phyloP scores from a whole-genome alignment of 2,329 filamentous ascomycete genomes.

The Seiridium unicorne region DNA sequence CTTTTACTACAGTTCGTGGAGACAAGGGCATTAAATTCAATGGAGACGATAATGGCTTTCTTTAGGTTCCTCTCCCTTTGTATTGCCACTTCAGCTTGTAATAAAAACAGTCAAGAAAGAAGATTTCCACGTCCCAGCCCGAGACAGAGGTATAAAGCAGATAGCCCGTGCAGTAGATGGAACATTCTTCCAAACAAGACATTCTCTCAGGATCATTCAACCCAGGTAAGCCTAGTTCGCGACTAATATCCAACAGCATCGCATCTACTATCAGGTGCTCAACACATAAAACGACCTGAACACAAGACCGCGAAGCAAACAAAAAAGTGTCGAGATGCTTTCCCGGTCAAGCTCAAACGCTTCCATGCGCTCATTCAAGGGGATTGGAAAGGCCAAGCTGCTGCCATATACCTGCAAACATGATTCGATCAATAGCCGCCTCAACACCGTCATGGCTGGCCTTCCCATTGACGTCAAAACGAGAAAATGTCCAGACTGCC shows the following conservation, averaged over 20 bases:
- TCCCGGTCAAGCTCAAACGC: not conserved
- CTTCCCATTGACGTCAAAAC: slow-evolving; percentile 3
- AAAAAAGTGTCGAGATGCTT: not conserved
- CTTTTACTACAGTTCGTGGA: too few species aligned
- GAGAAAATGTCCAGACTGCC: slow-evolving; percentile 9
- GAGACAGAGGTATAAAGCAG: too few species aligned
- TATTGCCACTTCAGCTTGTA: not conserved
- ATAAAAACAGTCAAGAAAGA: not conserved
- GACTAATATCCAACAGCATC: not conserved
- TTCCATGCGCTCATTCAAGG: not conserved
- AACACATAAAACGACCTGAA: too few species aligned
- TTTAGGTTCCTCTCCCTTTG: not conserved
- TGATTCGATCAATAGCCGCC: not conserved
- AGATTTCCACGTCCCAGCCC: too few species aligned
- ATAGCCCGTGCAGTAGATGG: not conserved
- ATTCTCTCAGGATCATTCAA: not conserved
- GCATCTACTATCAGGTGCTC: not conserved
- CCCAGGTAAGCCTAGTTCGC: not conserved
- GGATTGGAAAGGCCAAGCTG: not conserved
- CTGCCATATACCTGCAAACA: not conserved
- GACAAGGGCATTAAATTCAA: too few species aligned
- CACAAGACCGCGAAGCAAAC: too few species aligned
- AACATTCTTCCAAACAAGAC: not conserved
- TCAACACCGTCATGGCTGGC: not conserved
- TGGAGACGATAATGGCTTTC: not conserved